Evolutionary conservation across 495 filamentous ascomycete species (phyloP).

Genomic region (Usnea hakonensis): DNA sequence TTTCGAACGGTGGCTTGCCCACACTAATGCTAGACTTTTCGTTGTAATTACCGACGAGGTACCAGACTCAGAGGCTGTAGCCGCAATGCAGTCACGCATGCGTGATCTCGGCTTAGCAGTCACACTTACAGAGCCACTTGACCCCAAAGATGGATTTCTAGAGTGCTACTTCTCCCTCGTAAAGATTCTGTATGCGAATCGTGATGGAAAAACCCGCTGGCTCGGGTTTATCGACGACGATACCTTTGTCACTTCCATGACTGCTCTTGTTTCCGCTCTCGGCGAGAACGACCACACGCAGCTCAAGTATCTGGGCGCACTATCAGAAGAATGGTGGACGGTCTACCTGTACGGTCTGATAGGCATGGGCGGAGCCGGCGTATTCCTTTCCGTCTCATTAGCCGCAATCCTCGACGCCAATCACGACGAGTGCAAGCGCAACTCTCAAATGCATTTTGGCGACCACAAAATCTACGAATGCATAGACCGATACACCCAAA

Average conservation of each 20-base stretch:
- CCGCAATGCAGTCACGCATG: conserved; percentile 33
- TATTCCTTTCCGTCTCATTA: conserved; percentile 48
- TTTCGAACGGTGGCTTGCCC: conserved; percentile 55
- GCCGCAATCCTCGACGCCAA: conserved; percentile 34
- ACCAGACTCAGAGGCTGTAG: neutral
- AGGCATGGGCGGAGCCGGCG: conserved; percentile 53
- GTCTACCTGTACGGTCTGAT: conserved; percentile 43
- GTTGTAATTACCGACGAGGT: conserved; percentile 37
- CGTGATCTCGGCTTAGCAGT: conserved; percentile 42
- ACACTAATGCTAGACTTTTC: conserved; percentile 48
- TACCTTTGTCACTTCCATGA: conserved; percentile 54
- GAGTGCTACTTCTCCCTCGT: conserved; percentile 56
- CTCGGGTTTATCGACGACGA: conserved; percentile 61
- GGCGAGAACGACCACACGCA: conserved; percentile 38
- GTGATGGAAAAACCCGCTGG: conserved; percentile 47
- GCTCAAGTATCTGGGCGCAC: conserved; percentile 46
- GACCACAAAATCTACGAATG: conserved; percentile 48
- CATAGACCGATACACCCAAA: conserved; percentile 42
- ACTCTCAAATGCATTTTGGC: conserved; percentile 33
- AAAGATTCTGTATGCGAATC: conserved; percentile 39
- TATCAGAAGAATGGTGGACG: conserved; percentile 47
- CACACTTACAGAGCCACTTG: conserved; percentile 40
- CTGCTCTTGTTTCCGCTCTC: conserved; percentile 39
- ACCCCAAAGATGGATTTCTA: conserved; percentile 36
- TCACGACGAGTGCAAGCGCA: conserved; percentile 31